Evolutionary conservation across 176 grass and related monocot genomes (phyloP).

Genomic region (Thinopyrum elongatum): DNA sequence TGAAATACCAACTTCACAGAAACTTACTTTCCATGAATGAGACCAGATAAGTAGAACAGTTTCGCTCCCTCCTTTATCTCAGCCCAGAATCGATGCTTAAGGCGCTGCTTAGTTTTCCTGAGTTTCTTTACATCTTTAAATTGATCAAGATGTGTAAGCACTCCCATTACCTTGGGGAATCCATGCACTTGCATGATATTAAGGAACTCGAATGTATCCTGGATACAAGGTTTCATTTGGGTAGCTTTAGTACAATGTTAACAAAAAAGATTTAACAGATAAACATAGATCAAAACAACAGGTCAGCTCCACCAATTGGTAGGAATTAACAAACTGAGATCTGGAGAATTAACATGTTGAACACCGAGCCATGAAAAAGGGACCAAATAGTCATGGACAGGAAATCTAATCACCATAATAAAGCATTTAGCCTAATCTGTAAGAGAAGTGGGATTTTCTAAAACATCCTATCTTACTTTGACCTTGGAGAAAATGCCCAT

Average conservation of each 20-base stretch:
- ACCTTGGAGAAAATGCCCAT: background rate
- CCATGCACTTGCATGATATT: conserved; percentile 99
- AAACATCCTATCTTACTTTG: background rate
- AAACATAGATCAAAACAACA: conserved; percentile 9
- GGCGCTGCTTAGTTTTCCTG: conserved; percentile 88
- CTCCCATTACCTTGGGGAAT: conserved; percentile 96
- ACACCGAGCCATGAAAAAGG: background rate
- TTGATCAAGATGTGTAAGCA: conserved; percentile 92
- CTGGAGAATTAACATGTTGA: conserved; percentile 1
- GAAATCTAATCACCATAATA: background rate
- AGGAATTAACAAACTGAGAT: background rate
- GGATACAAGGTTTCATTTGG: conserved; percentile 31
- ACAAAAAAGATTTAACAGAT: conserved; percentile 11
- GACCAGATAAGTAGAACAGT: conserved; percentile 95
- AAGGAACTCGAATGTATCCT: conserved; percentile 99
- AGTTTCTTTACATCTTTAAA: conserved; percentile 97
- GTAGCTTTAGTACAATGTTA: conserved; percentile 5
- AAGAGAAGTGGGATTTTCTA: background rate
- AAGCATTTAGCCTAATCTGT: background rate
- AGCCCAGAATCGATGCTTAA: conserved; percentile 93
- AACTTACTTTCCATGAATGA: conserved; percentile 91
- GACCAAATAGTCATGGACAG: background rate
- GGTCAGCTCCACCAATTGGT: background rate
- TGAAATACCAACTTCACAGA: background rate
- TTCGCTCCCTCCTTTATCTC: conserved; percentile 94